Evolutionary conservation across 306 rosid species (phyloP), one percentile per base, ranked within the genome.

Genomic region (Cercis canadensis): DNA sequence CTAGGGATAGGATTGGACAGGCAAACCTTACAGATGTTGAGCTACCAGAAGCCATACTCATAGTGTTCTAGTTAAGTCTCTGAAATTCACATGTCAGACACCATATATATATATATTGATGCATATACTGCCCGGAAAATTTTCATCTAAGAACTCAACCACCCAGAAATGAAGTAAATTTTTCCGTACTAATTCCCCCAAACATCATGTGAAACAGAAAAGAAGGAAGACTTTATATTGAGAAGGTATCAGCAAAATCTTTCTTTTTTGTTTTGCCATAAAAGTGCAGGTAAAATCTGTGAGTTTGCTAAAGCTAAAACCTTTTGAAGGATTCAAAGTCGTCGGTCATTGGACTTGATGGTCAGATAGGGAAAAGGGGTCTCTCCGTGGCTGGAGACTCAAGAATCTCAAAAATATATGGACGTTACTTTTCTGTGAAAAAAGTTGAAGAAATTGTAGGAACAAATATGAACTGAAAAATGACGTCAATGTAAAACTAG

Each of bases 11-110:
- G n/a, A n/a, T n/a, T n/a, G n/a, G n/a, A n/a, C n/a, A n/a, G n/a
- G n/a, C 78, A 81, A 55, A 83, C 90, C 88, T 83, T 24, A 78
- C 85, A n/a, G 80, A 73, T 75, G 79, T 70, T 81, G 91, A 81
- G 70, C 47, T 59, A 57, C 43, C 69, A 15, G 57, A 65, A 73
- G 57, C 72, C 88, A 86, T 83, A 11, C 10, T 37, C 4, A 37
- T 5, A 8, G 69, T 37, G 54, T 16, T 76, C 45, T 34, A n/a
- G 62, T 56, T 75, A 47, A 75, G 24, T 39, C 65, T 43, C 44
- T 65, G 57, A 65, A 61, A 49, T 57, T 50, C 62, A 73, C 31
- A 37, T 5, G 6, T 6, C 11, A 6, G 51, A 24, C 51, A 41
- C 53, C 11, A 21, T 8, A 19, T 41, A 39, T 6, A 21, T 70